Conservation (phyloP, 768 basidiomycete genomes). For the Rickenella mellea region DNA sequence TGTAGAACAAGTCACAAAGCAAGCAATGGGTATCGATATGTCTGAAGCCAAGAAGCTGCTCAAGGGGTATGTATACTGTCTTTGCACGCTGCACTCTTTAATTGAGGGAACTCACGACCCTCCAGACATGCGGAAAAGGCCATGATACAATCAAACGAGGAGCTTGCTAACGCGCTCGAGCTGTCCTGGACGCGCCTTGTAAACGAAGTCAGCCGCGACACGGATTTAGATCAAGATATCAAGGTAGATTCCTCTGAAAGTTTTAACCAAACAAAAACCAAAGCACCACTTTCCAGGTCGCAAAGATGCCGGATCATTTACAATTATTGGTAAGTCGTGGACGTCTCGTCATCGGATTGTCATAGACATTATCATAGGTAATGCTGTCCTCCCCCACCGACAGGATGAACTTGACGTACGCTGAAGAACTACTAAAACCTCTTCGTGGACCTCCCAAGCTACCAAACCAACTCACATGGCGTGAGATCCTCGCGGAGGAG, state of each 20-base stretch:
- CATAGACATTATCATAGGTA: slow-evolving; percentile 27
- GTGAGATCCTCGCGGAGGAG: slow-evolving; percentile 70
- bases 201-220: slow-evolving; percentile 33
- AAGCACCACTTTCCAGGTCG: slow-evolving; percentile 26
- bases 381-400: slow-evolving; percentile 46
- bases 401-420: slow-evolving; percentile 37
- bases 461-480: slow-evolving; percentile 47
- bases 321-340: slow-evolving; percentile 51
- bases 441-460: slow-evolving; percentile 35
- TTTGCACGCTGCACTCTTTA: slow-evolving; percentile 2
- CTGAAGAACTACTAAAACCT: slow-evolving; percentile 41
- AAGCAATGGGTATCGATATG: slow-evolving; percentile 48
- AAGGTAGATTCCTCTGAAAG: slow-evolving; percentile 30
- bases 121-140: slow-evolving; percentile 57
- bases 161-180: slow-evolving; percentile 50
- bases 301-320: slow-evolving; percentile 61
- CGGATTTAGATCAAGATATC: slow-evolving; percentile 58
- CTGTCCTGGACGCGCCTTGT: slow-evolving; percentile 44
- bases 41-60: slow-evolving; percentile 40
- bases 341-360: not conserved
- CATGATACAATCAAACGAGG: slow-evolving; percentile 54
- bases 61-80: slow-evolving; percentile 36
- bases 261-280: not conserved
- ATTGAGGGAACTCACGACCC: not conserved
- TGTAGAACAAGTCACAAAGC: slow-evolving; percentile 49